Conservation (phyloP, 345 rosid genomes). For the Trapa bicornis region DNA sequence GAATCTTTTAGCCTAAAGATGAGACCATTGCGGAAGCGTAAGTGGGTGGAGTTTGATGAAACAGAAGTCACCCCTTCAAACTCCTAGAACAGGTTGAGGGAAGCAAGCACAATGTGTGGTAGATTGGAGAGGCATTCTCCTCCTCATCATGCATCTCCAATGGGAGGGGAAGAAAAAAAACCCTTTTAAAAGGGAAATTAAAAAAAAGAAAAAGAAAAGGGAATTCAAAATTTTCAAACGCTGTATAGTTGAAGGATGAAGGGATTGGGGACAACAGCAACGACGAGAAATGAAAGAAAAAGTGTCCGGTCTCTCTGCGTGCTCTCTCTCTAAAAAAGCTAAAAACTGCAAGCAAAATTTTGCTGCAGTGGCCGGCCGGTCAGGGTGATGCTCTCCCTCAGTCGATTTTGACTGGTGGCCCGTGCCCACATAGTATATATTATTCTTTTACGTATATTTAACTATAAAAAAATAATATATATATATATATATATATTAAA, state of each 20-base stretch:
- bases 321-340: constrained; percentile 2
- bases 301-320: background rate
- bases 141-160: background rate
- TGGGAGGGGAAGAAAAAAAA: background rate
- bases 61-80: background rate
- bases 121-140: background rate
- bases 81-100: background rate
- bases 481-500: no score
- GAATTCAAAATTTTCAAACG: background rate
- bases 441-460: no score
- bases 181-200: background rate
- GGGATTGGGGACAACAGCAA: background rate
- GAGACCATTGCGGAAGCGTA: background rate
- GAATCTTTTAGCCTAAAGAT: background rate
- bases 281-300: background rate
- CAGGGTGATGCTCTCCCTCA: background rate
- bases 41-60: background rate
- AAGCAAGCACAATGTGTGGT: background rate
- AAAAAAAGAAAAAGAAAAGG: background rate
- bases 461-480: no score
- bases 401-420: background rate
- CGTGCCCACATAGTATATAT: background rate
- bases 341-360: background rate
- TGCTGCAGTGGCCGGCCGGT: background rate
- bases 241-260: background rate